These are phyloP conservation scores for Rhizophora mangle DNA, from an alignment of 345 rosid species.

Conservation along the genomic window DNA sequence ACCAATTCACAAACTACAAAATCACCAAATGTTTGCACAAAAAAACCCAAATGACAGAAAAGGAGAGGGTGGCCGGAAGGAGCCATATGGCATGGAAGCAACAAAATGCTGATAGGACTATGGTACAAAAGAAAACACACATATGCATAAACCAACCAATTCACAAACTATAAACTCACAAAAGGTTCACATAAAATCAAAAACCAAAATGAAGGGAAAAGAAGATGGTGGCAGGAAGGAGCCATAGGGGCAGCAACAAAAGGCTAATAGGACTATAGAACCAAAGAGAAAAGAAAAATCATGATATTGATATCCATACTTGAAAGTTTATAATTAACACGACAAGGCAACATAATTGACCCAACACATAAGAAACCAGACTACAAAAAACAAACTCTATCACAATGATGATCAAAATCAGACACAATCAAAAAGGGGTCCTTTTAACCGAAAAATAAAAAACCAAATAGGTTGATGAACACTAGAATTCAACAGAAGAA, in stretches of 20 bases:
- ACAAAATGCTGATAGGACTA: too few relatives aligned
- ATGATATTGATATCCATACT: constrained; percentile 1
- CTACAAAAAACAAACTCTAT: too few relatives aligned
- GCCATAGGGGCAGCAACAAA: not conserved
- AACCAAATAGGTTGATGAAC: not conserved
- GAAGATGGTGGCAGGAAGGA: not conserved
- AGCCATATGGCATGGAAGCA: not conserved
- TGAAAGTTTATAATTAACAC: too few relatives aligned
- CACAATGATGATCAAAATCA: too few relatives aligned
- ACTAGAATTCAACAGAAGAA: not conserved
- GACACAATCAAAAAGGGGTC: too few relatives aligned
- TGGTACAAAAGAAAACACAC: not conserved
- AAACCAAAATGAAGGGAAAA: not conserved
- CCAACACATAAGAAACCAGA: too few relatives aligned
- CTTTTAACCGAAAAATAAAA: not conserved
- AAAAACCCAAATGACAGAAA: not conserved
- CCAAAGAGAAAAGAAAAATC: too few relatives aligned
- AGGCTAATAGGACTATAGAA: too few relatives aligned
- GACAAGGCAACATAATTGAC: too few relatives aligned
- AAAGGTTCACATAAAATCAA: not conserved
- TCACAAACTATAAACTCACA: not conserved
- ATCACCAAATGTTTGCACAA: not conserved
- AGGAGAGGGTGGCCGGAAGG: not conserved
- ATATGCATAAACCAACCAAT: constrained; percentile 3
- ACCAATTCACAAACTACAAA: not conserved